phyloP scores from a whole-genome alignment of 75 land plant genomes.

The Cunninghamia lanceolata region DNA sequence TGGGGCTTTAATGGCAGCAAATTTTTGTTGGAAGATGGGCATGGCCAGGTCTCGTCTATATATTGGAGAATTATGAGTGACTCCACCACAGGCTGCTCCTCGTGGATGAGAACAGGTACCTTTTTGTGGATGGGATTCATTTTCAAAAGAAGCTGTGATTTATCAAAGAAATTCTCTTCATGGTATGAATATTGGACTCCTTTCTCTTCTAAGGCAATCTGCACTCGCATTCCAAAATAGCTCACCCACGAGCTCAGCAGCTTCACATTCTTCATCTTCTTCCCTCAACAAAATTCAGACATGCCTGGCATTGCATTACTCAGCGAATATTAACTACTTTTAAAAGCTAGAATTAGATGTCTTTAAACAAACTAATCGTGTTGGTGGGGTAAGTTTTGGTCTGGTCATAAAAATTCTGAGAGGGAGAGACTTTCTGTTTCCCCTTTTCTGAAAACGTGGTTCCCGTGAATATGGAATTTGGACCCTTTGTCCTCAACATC shows the following conservation, averaged over 20 bases:
- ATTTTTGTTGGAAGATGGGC: not conserved
- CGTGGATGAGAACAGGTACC: slow-evolving; percentile 51
- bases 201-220: slow-evolving; percentile 48
- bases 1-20: slow-evolving; percentile 34
- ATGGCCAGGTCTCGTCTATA: slow-evolving; percentile 53
- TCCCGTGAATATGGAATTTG: too few relatives aligned
- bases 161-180: slow-evolving; percentile 34
- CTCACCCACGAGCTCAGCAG: slow-evolving; percentile 39
- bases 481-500: too few relatives aligned
- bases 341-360: too few relatives aligned
- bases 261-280: slow-evolving; percentile 14
- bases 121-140: slow-evolving; percentile 51
- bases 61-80: slow-evolving; percentile 46
- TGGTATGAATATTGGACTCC: slow-evolving; percentile 28
- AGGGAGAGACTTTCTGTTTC: too few relatives aligned
- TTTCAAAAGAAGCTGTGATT: slow-evolving; percentile 44
- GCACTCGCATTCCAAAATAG: slow-evolving; percentile 38
- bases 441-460: too few relatives aligned
- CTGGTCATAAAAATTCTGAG: too few relatives aligned
- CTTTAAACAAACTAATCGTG: too few relatives aligned
- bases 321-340: too few relatives aligned
- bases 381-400: too few relatives aligned
- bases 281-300: not conserved
- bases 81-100: slow-evolving; percentile 45
- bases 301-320: not conserved